Percentiles rank a stretch among this genome's conserved stretches.
phyloP scores from a whole-genome alignment of 2,329 filamentous ascomycete genomes.

The Periglandula ipomoeae region DNA sequence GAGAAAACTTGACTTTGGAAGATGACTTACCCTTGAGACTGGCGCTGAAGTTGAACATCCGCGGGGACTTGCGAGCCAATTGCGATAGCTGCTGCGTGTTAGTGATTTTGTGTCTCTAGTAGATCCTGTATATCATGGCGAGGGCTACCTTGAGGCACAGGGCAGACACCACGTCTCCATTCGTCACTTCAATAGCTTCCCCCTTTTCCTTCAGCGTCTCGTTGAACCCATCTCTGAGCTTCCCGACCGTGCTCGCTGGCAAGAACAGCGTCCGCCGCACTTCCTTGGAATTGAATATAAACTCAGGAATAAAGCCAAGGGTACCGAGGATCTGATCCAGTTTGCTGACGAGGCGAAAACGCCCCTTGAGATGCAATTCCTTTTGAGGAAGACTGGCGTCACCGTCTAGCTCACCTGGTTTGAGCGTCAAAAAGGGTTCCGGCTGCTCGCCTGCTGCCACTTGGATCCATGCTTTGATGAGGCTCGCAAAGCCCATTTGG shows the following conservation, averaged over 20 bases:
- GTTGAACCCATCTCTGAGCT: background rate
- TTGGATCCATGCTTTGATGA: constrained; percentile 13
- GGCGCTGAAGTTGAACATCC: background rate
- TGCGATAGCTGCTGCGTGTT: background rate
- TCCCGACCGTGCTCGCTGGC: background rate
- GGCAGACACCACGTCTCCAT: constrained; percentile 5
- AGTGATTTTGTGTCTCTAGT: no score
- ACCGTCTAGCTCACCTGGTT: constrained; percentile 7
- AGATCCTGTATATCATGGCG: no score
- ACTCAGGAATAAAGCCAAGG: background rate
- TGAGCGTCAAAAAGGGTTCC: constrained; percentile 8
- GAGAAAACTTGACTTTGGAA: background rate
- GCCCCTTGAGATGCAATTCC: constrained; percentile 8
- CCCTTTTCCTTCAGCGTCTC: background rate
- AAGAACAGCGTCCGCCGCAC: background rate
- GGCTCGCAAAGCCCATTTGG: constrained; percentile 12
- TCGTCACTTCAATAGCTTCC: constrained; percentile 4
- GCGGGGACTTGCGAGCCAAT: background rate
- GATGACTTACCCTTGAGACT: background rate
- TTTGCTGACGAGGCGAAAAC: background rate
- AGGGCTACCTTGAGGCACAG: background rate
- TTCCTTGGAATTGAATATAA: background rate
- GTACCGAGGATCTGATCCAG: background rate
- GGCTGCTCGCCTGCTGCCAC: constrained; percentile 11
- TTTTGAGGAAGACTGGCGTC: constrained; percentile 4